Percentiles rank a stretch among this genome's conserved stretches.
These are phyloP conservation scores for Gamsiella multidivaricata DNA, from an alignment of 192 early-diverging fungal species.

Conservation along the genomic window DNA sequence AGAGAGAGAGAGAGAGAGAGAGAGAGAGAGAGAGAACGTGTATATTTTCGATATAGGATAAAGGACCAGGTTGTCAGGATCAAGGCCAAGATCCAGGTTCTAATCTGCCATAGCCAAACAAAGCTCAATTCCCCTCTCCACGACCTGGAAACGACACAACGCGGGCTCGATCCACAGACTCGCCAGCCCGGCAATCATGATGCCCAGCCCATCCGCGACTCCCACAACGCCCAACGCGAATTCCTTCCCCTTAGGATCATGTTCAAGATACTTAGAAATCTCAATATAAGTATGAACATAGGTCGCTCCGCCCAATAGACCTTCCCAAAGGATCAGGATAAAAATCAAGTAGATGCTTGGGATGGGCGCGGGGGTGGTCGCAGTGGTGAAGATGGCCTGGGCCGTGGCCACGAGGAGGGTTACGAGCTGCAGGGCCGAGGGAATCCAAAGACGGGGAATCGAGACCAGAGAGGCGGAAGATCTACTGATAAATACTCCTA, in stretches of 20 bases:
- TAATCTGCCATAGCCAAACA: slow-evolving; percentile 43
- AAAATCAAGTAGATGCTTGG: slow-evolving; percentile 55
- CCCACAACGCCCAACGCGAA: slow-evolving; percentile 57
- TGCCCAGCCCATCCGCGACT: slow-evolving; percentile 54
- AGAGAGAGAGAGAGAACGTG: too few species aligned
- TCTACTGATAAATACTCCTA: slow-evolving; percentile 57
- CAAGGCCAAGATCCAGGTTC: too few species aligned
- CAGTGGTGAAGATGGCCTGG: slow-evolving; percentile 39
- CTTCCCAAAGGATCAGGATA: slow-evolving; percentile 55
- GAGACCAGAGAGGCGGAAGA: slow-evolving; percentile 45
- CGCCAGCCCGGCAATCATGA: slow-evolving; percentile 48
- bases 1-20: too few species aligned
- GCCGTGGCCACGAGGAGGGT: slow-evolving; percentile 29
- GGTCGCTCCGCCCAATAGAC: slow-evolving; percentile 55
- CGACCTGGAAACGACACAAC: slow-evolving; percentile 45
- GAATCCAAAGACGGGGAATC: slow-evolving; percentile 54
- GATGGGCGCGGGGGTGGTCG: slow-evolving; percentile 10
- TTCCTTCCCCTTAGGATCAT: slow-evolving; percentile 51
- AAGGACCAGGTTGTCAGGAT: too few species aligned
- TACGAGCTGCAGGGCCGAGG: slow-evolving; percentile 38
- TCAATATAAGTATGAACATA: slow-evolving; percentile 57
- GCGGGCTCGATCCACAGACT: slow-evolving; percentile 55
- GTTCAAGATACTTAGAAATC: slow-evolving; percentile 41
- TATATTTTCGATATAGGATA: neutral
- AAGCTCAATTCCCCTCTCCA: slow-evolving; percentile 29